Conservation (phyloP, 352 stramenopile species). For the Globisporangium emineosum region DNA sequence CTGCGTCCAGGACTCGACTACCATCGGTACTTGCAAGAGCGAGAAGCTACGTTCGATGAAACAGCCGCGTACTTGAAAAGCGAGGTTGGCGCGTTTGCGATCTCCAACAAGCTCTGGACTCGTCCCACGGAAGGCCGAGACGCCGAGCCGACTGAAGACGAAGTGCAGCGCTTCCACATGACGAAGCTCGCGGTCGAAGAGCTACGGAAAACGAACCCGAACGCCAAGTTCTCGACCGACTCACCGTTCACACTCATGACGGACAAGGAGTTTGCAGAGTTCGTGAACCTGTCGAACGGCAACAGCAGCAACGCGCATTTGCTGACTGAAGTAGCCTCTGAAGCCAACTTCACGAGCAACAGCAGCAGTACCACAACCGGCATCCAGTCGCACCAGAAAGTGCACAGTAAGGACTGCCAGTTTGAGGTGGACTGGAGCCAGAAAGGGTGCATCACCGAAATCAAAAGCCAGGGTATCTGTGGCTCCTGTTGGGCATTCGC, state of each 20-base stretch:
- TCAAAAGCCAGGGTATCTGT: slow-evolving; percentile 95
- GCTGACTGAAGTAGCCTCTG: not conserved
- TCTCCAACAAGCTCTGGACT: not conserved
- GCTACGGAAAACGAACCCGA: slow-evolving; percentile 33
- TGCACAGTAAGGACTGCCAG: not conserved
- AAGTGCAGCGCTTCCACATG: slow-evolving; percentile 43
- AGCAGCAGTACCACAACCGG: not conserved
- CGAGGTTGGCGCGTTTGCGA: not conserved
- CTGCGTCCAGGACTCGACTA: not conserved
- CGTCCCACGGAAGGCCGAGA: not conserved
- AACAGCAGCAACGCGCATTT: slow-evolving; percentile 3
- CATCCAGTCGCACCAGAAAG: not conserved
- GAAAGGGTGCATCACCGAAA: slow-evolving; percentile 27
- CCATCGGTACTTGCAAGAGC: not conserved
- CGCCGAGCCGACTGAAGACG: not conserved
- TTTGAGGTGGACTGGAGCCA: not conserved
- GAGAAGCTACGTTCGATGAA: not conserved
- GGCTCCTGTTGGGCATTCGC: slow-evolving; percentile 97
- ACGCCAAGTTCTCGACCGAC: slow-evolving; percentile 46
- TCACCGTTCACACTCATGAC: slow-evolving; percentile 57
- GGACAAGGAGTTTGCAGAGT: slow-evolving; percentile 45
- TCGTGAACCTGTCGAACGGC: slow-evolving; percentile 29
- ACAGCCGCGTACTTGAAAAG: not conserved
- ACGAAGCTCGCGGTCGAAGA: slow-evolving; percentile 36
- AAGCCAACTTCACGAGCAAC: not conserved